Conservation (phyloP, 257 asterid genomes). For the Nicotiana noctiflora region DNA sequence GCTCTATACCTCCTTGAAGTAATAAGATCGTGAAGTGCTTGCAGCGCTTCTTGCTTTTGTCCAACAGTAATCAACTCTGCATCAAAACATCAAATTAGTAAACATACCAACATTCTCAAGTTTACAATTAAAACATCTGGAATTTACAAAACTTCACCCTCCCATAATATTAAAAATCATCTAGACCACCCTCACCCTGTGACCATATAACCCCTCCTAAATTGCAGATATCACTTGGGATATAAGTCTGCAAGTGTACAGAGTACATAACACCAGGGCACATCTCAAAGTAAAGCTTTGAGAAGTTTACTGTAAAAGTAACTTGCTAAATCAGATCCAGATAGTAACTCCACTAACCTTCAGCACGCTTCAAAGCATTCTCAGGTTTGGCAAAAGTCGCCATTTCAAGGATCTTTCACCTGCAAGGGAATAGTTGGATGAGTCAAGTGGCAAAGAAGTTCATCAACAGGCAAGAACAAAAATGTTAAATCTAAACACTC, state of each 20-base stretch:
- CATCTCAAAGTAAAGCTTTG: neutral
- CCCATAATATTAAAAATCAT: neutral
- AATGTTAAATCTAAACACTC: neutral
- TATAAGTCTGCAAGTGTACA: neutral
- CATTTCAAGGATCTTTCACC: conserved; percentile 20
- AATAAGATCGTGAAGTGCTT: conserved; percentile 75
- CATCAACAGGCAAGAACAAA: neutral
- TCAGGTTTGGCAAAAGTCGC: conserved; percentile 44
- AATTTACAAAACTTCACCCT: neutral
- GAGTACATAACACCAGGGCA: neutral
- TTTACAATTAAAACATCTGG: neutral
- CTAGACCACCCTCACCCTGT: neutral
- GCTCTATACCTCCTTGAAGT: conserved; percentile 90
- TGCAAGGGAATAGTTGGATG: neutral
- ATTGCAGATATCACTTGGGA: neutral
- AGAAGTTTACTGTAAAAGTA: neutral
- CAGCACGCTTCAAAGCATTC: conserved; percentile 53
- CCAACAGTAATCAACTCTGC: conserved; percentile 90
- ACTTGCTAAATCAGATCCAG: neutral
- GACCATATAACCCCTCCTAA: neutral
- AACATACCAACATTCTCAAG: neutral
- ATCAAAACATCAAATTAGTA: conserved; percentile 10
- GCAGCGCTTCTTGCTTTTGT: conserved; percentile 91
- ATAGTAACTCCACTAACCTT: conserved; percentile 26
- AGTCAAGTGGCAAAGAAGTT: neutral